Conservation (phyloP, 1,284 basidiomycete species). For the Sphaerobolus stellatus region DNA sequence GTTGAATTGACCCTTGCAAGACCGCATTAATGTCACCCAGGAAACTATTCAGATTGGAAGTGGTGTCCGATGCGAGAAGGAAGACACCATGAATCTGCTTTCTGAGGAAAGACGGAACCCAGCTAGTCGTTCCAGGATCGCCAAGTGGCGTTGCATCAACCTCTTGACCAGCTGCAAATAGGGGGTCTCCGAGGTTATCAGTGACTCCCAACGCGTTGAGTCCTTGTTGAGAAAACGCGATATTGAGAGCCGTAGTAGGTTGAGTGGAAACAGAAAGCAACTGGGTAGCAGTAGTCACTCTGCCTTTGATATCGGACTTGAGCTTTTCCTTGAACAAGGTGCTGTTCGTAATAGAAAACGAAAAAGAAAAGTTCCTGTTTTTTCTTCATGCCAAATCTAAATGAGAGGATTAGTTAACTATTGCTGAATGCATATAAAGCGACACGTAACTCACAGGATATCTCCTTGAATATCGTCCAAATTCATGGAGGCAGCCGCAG, state of each 20-base stretch:
- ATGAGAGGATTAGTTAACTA: background rate
- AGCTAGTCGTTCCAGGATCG: conserved; percentile 3
- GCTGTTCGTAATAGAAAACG: conserved; percentile 10
- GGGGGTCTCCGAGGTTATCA: conserved; percentile 11
- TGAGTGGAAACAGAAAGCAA: conserved; percentile 1
- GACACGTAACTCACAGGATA: conserved; percentile 10
- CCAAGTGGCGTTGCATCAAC: conserved; percentile 9
- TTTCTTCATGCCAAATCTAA: conserved; percentile 15
- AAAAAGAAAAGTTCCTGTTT: conserved; percentile 13
- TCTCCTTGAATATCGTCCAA: conserved; percentile 15
- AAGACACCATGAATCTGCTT: conserved; percentile 12
- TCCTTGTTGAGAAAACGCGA: conserved; percentile 15
- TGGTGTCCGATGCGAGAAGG: conserved; percentile 9
- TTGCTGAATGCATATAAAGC: background rate
- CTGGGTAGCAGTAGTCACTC: conserved; percentile 1
- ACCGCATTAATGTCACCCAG: too few species aligned
- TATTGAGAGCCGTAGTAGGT: conserved; percentile 13
- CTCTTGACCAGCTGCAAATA: conserved; percentile 12
- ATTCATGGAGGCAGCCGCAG: background rate
- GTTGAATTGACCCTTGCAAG: too few species aligned
- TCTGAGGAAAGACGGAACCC: conserved; percentile 11
- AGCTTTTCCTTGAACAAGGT: conserved; percentile 7
- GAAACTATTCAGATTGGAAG: too few species aligned
- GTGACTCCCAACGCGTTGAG: conserved; percentile 12
- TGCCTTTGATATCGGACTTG: conserved; percentile 1